Base-by-base conservation (phyloP, 805 yeast species). In the Kregervanrija delftensis region DNA sequence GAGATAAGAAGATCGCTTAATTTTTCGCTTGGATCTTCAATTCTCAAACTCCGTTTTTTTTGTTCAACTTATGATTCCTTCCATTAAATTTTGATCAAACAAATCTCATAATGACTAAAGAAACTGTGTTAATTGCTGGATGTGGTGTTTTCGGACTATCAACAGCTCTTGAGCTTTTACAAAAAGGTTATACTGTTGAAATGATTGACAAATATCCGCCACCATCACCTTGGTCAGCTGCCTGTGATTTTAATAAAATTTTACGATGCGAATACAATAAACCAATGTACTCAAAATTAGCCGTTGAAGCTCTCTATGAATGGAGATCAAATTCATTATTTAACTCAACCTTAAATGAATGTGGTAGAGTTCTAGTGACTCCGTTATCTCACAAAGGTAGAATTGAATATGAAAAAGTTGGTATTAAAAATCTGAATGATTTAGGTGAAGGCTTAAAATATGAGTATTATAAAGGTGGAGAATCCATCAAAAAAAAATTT, bases 181-280 rank as follows among this genome's bases (percentile, higher is more conserved):
- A 51, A 33, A 44, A 52, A 5, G 68, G 59, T 4, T 48, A 55
- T 42, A 45, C 50, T 4, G 65, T 69, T 13, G 51, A 56, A 0
- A 65, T 67, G 1, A 49, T 69, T 8, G 74, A 71, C 54, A 61
- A 61, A n/a, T 62, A 59, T 43, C 58, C 65, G 14, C 65, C 71
- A 1, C 77, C 77, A n/a, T 69, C 75, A 2, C 65, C 68, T 2
- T 58, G 63, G 56, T 68, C 77, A 2, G 77, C 79, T 30, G 69
- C 77, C 9, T 66, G 64, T 44, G 81, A 75, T 48, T 62, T 63
- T 42, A 74, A 74, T 51, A 73, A 75, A 52, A 73, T 75, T 40
- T 65, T 75, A 12, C 59, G 79, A 40, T 61, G 72, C 0, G 79
- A 74, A 49, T 74, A 75, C 48, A 55, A 66, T 5, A 75, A 73